Base-by-base conservation (phyloP, 169 alveolate species). In the Cryptosporidium meleagridis region DNA sequence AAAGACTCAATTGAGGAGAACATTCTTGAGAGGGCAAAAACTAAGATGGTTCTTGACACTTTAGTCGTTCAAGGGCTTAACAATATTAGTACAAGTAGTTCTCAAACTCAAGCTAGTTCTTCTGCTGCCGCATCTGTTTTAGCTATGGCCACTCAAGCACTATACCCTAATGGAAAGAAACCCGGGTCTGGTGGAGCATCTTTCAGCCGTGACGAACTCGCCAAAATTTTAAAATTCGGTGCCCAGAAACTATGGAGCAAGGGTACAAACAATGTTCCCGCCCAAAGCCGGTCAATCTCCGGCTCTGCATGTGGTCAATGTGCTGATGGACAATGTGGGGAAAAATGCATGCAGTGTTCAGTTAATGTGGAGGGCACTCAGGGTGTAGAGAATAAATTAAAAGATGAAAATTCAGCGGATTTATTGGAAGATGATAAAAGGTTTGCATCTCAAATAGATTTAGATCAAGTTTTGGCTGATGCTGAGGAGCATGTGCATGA, bases 1-100 rank as follows among this genome's bases (percentile, higher is more conserved):
- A 97, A 97, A 93, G 98, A 97, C 92, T 96, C 99, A 2, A 95
- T 98, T 62, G 99, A 98, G 91, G 99, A 98, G 85, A 98, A 97
- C 62, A 98, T 98, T 69, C 93, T 98, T 48, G 99, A 98, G 93
- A 96, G 99, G 70, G 99, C 99, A 55, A 96, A 98, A n/a, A 96
- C 98, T 89, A 98, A 98, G 91, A 95, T 98, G 95, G 99, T 97
- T 62, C 95, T 98, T 52, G 99, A 98, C 92, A 95, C 98, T 8
- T 94, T 98, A 39, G 98, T 98, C 70, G 98, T 97, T 8, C 97
- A 98, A 87, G 97, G 97, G 35, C 86, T 95, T 52, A 95, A 95
- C 86, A 95, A 95, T 26, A 93, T 92, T 72, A 59, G 72, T 18
- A 9, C 92, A 91, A 91, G 84, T 93, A 39, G 95, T 93, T 14